Conservation (phyloP, 306 rosid species). For the Rubus idaeus region DNA sequence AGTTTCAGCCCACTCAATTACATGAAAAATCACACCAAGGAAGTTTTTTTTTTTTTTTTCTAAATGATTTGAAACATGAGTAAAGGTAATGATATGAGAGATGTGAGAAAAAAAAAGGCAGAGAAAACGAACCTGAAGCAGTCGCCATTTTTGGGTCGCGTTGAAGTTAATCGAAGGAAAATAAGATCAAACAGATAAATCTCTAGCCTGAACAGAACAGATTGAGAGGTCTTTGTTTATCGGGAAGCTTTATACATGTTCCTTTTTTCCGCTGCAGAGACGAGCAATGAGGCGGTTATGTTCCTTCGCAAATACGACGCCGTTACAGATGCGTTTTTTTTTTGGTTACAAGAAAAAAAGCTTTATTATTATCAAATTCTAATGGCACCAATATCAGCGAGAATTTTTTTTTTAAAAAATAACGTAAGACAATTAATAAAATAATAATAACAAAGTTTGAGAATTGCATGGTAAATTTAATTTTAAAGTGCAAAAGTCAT, state of each 20-base stretch:
- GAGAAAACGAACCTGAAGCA: slow-evolving; percentile 8
- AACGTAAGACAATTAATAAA: too few species aligned
- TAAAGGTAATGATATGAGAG: background rate
- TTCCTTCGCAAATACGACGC: background rate
- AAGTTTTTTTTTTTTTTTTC: background rate
- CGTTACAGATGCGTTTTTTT: background rate
- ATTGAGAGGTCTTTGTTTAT: background rate
- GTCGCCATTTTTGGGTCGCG: slow-evolving; percentile 16
- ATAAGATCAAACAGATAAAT: background rate
- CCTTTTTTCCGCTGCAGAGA: background rate
- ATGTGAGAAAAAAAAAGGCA: background rate
- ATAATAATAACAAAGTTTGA: too few species aligned
- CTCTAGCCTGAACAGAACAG: background rate
- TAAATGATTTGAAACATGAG: background rate
- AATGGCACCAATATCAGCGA: too few species aligned
- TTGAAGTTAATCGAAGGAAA: background rate
- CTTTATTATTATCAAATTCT: too few species aligned
- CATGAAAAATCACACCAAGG: background rate
- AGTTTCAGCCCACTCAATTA: background rate
- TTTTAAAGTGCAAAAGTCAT: too few species aligned
- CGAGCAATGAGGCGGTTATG: background rate
- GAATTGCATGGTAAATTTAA: too few species aligned
- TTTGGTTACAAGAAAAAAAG: too few species aligned
- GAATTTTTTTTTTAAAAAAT: too few species aligned
- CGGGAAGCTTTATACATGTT: background rate